phyloP scores from a whole-genome alignment of 179 eudicot genomes.

The Sideroxylon spinosum region DNA sequence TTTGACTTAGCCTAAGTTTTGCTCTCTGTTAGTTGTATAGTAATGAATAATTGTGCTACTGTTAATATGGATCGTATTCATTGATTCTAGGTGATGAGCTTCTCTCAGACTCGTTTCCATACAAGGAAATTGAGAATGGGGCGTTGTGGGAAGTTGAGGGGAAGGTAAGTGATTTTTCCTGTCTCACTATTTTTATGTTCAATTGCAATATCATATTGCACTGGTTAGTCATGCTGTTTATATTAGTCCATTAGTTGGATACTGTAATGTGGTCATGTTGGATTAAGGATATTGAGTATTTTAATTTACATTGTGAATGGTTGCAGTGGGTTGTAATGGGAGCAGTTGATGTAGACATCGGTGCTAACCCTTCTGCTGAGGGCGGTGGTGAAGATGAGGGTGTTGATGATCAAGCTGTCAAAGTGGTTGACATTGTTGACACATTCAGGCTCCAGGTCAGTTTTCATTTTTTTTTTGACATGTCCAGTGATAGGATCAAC shows the following conservation, averaged over 20 bases:
- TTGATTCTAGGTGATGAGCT: slow-evolving; percentile 65
- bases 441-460: slow-evolving; percentile 78
- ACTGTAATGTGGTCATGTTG: neutral
- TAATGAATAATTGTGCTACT: too few species aligned
- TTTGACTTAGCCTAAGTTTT: too few species aligned
- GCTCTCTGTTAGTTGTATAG: too few species aligned
- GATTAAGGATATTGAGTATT: neutral
- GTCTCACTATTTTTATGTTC: too few species aligned
- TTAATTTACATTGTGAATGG: neutral
- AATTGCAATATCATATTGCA: too few species aligned
- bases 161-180: slow-evolving; percentile 34
- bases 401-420: slow-evolving; percentile 63
- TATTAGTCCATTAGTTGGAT: neutral
- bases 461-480: neutral
- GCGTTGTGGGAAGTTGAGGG: slow-evolving; percentile 76
- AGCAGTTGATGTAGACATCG: slow-evolving; percentile 56
- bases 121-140: slow-evolving; percentile 63
- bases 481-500: too few species aligned
- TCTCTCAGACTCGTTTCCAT: slow-evolving; percentile 73
- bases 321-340: slow-evolving; percentile 68
- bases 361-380: slow-evolving; percentile 86
- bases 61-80: neutral
- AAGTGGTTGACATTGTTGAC: slow-evolving; percentile 80
- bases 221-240: neutral
- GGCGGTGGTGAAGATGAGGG: slow-evolving; percentile 67